These are phyloP conservation scores for Silene noctiflora DNA, from an alignment of 179 eudicot species.

Conservation along the genomic window DNA sequence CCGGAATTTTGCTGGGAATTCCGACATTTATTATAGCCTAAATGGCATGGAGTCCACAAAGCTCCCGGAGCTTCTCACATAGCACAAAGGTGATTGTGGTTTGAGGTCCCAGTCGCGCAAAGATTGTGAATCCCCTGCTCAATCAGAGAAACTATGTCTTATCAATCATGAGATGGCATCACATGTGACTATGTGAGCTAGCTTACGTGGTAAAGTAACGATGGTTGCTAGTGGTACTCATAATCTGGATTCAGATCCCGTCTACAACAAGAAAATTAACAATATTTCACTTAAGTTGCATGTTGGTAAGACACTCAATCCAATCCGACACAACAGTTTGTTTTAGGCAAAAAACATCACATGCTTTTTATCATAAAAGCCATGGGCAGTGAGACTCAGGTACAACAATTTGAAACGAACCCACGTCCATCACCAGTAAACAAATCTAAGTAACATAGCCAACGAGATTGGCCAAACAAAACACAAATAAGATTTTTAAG, in stretches of 20 bases:
- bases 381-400: neutral
- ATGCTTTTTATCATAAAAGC: neutral
- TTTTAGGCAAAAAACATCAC: neutral
- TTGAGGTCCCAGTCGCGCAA: slow-evolving; percentile 90
- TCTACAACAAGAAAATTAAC: neutral
- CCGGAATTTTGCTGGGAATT: neutral
- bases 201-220: neutral
- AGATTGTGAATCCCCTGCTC: slow-evolving; percentile 71
- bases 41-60: slow-evolving; percentile 75
- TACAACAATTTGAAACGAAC: neutral
- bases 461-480: neutral
- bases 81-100: slow-evolving; percentile 75
- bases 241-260: neutral
- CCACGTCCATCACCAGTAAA: neutral
- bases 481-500: neutral
- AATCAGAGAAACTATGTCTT: neutral
- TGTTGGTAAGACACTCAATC: neutral
- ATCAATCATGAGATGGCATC: neutral
- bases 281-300: neutral
- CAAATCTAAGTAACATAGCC: neutral
- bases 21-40: slow-evolving; percentile 22
- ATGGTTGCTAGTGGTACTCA: neutral
- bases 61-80: slow-evolving; percentile 83
- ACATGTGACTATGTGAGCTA: neutral
- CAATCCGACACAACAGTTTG: neutral